Evolutionary conservation across 2,329 filamentous ascomycete genomes (phyloP).

Genomic region (Claviceps sp.): DNA sequence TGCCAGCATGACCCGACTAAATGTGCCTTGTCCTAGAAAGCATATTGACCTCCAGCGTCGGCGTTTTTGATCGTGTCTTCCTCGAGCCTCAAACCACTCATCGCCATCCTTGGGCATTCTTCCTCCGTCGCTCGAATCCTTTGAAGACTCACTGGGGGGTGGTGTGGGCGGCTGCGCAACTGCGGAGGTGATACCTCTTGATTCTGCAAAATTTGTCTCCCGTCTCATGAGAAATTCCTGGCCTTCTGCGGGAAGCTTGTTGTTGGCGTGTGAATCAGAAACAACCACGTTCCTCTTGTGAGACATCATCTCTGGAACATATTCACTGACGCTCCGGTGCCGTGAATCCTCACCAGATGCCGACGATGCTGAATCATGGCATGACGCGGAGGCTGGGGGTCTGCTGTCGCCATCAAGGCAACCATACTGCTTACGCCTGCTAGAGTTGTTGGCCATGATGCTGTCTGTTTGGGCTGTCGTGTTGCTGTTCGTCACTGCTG

Average conservation of each 20-base stretch:
- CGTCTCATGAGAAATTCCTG: constrained; percentile 46
- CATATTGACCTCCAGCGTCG: constrained; percentile 70
- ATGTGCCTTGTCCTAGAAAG: constrained; percentile 80
- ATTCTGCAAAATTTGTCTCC: constrained; percentile 67
- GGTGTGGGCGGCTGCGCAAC: constrained; percentile 62
- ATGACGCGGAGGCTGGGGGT: constrained; percentile 16
- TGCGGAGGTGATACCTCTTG: constrained; percentile 54
- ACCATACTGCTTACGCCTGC: constrained; percentile 44
- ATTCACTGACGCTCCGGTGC: constrained; percentile 82
- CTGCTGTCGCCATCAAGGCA: constrained; percentile 17
- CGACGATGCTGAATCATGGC: constrained; percentile 10
- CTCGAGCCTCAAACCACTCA: constrained; percentile 59
- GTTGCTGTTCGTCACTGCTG: constrained; percentile 37
- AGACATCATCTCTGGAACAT: constrained; percentile 60
- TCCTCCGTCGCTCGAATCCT: constrained; percentile 26
- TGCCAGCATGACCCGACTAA: constrained; percentile 85
- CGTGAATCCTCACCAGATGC: constrained; percentile 36
- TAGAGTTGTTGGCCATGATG: constrained; percentile 32
- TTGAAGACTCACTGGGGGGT: constrained; percentile 62
- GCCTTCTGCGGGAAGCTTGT: constrained; percentile 19
- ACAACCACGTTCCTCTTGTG: constrained; percentile 63
- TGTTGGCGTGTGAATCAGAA: constrained; percentile 43
- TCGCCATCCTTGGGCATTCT: constrained; percentile 28
- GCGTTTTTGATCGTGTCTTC: constrained; percentile 53
- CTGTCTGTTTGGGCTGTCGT: constrained; percentile 33